Base-by-base conservation (phyloP, 148 eudicot genomes). In the Vaccinium vitisidaea region DNA sequence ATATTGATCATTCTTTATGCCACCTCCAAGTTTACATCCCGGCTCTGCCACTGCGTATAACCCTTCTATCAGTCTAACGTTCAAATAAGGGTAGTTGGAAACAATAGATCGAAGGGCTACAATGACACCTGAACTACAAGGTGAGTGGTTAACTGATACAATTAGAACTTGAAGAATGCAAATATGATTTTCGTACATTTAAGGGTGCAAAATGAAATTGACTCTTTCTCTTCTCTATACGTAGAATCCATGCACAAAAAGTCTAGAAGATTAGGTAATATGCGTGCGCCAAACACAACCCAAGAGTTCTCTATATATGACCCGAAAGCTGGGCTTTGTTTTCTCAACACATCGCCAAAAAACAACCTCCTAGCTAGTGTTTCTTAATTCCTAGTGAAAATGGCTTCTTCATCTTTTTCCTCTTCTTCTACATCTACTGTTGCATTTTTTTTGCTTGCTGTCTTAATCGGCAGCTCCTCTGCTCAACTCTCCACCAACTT, bases 401-500 rank as follows among this genome's bases (percentile, higher is more conserved):
- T 85, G 87, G 87, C 84, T 85, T 84, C 86, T 11, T 46, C 71
- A 25, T 32, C 23, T 70, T 52, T 76, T 16, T 19, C 84, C 55
- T 82, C 84, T 27, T 50, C 78, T 25, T 9, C 54, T 12, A 23
- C 3, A 0, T 2, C 36, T 1, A 53, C 8, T 46, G 10, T 71
- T 1, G 14, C 77, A 0, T 70, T 70, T 3, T 54, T 46, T n/a
- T 18, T 79, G 48, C 59, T 85, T 75, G 76, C 80, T 48, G 6
- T 53, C 21, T 39, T 86, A 9, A 39, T 77, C 82, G 46, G 81
- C 12, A 25, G 84, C 55, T 82, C 82, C 25, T 63, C 81, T 8
- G 87, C 87, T 77, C 71, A 86, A 63, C 84, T 86, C 54, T 82
- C 84, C 16, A 23, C 82, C 43, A 52, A 67, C 32, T 82, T 82